These are phyloP conservation scores for Rosa rugosa DNA, from an alignment of 306 rosid species.

Conservation along the genomic window DNA sequence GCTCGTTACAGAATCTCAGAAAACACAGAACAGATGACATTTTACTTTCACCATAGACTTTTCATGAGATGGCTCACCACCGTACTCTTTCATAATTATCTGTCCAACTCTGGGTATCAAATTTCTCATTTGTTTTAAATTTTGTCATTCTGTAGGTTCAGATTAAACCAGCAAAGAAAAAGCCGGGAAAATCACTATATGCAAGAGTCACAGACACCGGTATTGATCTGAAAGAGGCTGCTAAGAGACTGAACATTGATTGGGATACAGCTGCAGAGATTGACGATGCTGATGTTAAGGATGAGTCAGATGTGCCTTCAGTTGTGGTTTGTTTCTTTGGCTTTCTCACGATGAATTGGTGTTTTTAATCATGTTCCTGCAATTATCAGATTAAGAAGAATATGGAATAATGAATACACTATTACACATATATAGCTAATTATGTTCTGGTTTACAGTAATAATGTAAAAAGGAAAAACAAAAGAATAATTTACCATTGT, in stretches of 20 bases:
- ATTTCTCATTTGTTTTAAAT: background rate
- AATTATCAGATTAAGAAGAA: background rate
- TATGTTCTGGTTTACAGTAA: background rate
- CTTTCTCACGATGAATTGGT: conserved; percentile 11
- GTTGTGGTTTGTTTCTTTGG: conserved; percentile 63
- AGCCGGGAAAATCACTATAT: conserved; percentile 79
- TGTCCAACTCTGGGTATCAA: conserved; percentile 9
- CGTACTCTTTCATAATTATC: background rate
- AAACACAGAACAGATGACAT: background rate
- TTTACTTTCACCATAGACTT: background rate
- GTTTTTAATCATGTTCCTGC: background rate
- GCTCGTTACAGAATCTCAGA: background rate
- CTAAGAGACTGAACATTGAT: conserved; percentile 71
- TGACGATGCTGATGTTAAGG: conserved; percentile 47
- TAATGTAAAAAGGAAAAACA: background rate
- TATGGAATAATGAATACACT: background rate
- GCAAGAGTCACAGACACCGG: conserved; percentile 92
- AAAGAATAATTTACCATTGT: background rate
- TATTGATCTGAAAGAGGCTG: conserved; percentile 73
- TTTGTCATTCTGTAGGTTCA: conserved; percentile 41
- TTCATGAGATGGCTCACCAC: conserved; percentile 1
- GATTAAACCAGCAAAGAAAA: conserved; percentile 55
- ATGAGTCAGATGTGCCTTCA: conserved; percentile 77
- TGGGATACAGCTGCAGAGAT: conserved; percentile 98
- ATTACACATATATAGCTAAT: background rate